Conservation (phyloP, 208 protist genomes). For the Novymonas esmeraldas region DNA sequence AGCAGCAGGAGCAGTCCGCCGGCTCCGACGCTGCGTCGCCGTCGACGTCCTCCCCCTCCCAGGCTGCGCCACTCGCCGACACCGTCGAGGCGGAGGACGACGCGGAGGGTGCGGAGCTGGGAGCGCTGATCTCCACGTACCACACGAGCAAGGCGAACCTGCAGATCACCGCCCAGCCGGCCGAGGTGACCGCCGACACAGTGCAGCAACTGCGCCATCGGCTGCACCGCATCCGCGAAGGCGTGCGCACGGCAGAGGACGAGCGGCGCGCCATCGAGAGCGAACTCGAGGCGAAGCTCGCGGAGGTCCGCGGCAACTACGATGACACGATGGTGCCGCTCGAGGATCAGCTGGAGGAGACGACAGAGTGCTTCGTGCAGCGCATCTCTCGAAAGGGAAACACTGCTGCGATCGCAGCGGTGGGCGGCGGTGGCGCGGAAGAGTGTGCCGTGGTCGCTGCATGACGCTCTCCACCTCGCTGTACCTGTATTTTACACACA, state of each 20-base stretch:
- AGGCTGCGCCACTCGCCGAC: background rate
- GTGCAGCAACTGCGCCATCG: conserved; percentile 50
- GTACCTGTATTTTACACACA: too few relatives aligned
- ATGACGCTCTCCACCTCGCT: too few relatives aligned
- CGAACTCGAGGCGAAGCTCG: conserved; percentile 34
- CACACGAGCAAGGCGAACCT: conserved; percentile 23
- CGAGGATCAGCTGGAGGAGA: conserved; percentile 63
- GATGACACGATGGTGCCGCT: conserved; percentile 82
- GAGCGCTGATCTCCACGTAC: conserved; percentile 10
- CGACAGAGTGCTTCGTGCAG: conserved; percentile 54
- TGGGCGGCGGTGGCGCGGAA: too few relatives aligned
- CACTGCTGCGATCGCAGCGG: too few relatives aligned
- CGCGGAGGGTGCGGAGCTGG: background rate
- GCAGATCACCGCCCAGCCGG: conserved; percentile 8
- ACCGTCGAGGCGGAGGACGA: background rate
- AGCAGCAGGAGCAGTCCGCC: background rate
- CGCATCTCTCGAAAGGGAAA: conserved; percentile 26
- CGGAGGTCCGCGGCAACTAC: conserved; percentile 66
- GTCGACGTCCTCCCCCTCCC: background rate
- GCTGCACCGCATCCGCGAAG: conserved; percentile 54
- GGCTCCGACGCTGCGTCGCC: background rate
- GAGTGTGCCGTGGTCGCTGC: too few relatives aligned
- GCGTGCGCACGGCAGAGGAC: conserved; percentile 35
- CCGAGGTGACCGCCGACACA: conserved; percentile 11
- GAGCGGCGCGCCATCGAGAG: conserved; percentile 38